Base-by-base conservation (phyloP, 176 grass and related monocot genomes). In the Hsuehochloa calcarea region DNA sequence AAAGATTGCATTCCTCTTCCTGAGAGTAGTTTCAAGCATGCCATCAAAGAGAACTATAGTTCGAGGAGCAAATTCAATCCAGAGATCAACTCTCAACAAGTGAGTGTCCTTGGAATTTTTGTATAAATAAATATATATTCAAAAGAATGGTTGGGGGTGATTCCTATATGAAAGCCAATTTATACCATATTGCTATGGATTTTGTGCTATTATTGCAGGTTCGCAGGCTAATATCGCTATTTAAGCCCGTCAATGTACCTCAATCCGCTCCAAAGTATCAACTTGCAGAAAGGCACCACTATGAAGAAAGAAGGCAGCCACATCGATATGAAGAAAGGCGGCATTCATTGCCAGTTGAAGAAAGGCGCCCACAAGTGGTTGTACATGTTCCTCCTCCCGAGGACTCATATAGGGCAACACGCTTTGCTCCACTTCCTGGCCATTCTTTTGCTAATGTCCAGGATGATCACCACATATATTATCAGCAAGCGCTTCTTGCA, bases 31-130 rank as follows among this genome's bases (percentile, higher is more conserved):
- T 86, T 95, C 75, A 95, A 90, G 63, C 83, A 88, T 72, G 93
- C 90, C 60, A 95, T 95, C 58, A 82, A 79, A 74, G 93, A 95
- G 74, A 95, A 95, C 56, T 95, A 95, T 70, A 58, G 38, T 67
- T 59, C 90, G 58, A 90, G 23, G 86, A 65, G 80, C 25, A 95
- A 92, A 51, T 95, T 95, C 65, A 72, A 85, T 62, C 80, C 88
- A 4, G 80, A 90, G 77, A 88, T 95, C 25, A 95, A 73, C 26
- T 58, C 93, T 75, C 89, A 46, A 87, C 90, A 95, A 88, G 93
- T 92, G 50, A 75, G 81, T 29, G 3, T 83, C 60, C 22, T 73
- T 60, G 29, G 27, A 83, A 65, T 68, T 41, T 50, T 46, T 72
- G 49, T 68, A 6, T 54, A 60, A 59, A 58, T 80, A 61, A 45